A percentile compares a stretch with the other conserved stretches of the same genome.
Conservation (phyloP, 1,284 basidiomycete species). For the Coniferiporia weirii region DNA sequence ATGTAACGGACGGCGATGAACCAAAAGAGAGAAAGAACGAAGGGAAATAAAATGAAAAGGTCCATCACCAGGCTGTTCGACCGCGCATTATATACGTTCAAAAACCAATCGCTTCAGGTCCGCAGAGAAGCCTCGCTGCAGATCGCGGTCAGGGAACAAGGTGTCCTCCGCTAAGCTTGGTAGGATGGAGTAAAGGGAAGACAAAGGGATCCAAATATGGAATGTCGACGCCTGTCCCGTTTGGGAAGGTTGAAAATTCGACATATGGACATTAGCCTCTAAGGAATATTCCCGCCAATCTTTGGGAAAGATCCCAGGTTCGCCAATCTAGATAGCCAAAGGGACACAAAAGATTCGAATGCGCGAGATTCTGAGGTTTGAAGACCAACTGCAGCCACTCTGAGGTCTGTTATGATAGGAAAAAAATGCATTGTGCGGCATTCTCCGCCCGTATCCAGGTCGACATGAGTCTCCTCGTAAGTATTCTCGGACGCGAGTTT, state of each 20-base stretch:
- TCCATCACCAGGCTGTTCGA: background rate
- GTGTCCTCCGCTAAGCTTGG: background rate
- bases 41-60: background rate
- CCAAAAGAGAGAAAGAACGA: background rate
- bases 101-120: background rate
- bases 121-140: background rate
- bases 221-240: background rate
- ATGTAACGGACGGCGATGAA: background rate
- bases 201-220: background rate
- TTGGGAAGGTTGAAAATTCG: background rate
- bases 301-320: background rate
- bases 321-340: background rate
- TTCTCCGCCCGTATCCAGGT: no score
- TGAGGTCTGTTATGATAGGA: no score
- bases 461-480: background rate
- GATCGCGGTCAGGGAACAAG: constrained; percentile 3
- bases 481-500: background rate
- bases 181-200: background rate
- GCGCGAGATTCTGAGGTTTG: background rate
- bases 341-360: background rate
- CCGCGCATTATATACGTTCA: constrained; percentile 5
- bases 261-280: background rate
- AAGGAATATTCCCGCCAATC: background rate
- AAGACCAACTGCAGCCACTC: no score
- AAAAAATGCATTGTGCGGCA: no score